phyloP scores from a whole-genome alignment of 106 monocot species.

The Posidonia australis region DNA sequence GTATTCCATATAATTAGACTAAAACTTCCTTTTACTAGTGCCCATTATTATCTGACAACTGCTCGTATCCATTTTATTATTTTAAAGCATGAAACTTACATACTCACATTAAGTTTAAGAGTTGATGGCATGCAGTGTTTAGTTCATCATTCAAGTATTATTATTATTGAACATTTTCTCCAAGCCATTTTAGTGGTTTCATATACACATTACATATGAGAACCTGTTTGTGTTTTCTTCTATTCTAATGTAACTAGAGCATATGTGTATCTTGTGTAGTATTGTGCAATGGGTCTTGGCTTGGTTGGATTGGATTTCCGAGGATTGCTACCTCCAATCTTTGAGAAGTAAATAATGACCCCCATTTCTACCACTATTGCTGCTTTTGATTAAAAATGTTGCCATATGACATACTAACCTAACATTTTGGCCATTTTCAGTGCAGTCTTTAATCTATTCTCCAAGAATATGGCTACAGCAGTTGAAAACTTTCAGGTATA shows the following conservation, averaged over 20 bases:
- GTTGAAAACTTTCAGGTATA: conserved; percentile 98
- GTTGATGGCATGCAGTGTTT: no score
- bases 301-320: conserved; percentile 97
- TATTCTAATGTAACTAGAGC: neutral
- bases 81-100: conserved; percentile 1
- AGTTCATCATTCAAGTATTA: no score
- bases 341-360: conserved; percentile 63
- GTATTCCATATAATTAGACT: neutral
- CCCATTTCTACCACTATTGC: neutral
- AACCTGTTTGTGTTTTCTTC: neutral
- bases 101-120: no score
- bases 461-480: conserved; percentile 84
- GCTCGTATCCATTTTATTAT: neutral
- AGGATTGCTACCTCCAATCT: conserved; percentile 87
- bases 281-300: conserved; percentile 98
- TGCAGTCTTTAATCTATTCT: conserved; percentile 91
- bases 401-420: conserved; percentile 7
- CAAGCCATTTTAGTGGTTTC: neutral
- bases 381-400: neutral
- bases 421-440: conserved; percentile 44
- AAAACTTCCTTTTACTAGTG: no score
- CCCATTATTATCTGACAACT: no score
- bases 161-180: neutral
- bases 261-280: conserved; percentile 36
- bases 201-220: no score